Base-by-base conservation (phyloP, 2,329 filamentous ascomycete species). In the Aureobasidium sp. region DNA sequence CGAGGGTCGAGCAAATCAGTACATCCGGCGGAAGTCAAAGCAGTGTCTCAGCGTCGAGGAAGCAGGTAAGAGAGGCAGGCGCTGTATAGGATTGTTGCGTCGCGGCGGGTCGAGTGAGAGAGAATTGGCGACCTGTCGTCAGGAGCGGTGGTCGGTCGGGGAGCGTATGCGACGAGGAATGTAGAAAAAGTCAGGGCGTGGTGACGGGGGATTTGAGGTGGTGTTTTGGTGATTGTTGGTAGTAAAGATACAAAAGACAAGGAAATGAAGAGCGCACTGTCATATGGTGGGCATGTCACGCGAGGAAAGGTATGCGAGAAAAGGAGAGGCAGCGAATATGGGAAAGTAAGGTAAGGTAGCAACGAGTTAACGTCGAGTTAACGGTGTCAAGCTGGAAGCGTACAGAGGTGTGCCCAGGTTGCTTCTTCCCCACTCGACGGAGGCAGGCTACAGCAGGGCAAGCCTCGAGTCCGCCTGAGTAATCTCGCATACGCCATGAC, bases 111-210 rank as follows among this genome's bases (percentile, higher is more conserved):
- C 2, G 26, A 39, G 2, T 17, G 27, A n/a, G n/a, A n/a, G 26
- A 15, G 27, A 20, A 20, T 57, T 23, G 53, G 29, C 44, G 44
- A 32, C 44, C 26, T 17, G 27, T 12, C 15, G 39, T 46, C 27
- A 20, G 41, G 29, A 4, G 26, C 23, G 29, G 44, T 59, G 56
- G 42, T 48, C 37, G 56, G 56, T 29, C 20, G 56, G n/a, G 32
- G 44, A 23, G 56, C 20, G 56, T 50, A 62, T 62, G 51, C 51
- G 60, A 48, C 23, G 51, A 62, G 60, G 60, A 62, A 62, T 62
- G 60, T 55, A 37, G 46, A 26, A 42, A 46, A 41, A 26, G 50
- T 47, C 59, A 61, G 59, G 48, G 29, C 37, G 57, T 32, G 37
- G 57, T 32, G 46, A 26, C 20, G 13, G 32, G 29, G 29, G n/a